Evolutionary conservation across 2,329 filamentous ascomycete species (phyloP), one percentile per base, ranked within the genome.

Genomic region (Orbilia quercus): DNA sequence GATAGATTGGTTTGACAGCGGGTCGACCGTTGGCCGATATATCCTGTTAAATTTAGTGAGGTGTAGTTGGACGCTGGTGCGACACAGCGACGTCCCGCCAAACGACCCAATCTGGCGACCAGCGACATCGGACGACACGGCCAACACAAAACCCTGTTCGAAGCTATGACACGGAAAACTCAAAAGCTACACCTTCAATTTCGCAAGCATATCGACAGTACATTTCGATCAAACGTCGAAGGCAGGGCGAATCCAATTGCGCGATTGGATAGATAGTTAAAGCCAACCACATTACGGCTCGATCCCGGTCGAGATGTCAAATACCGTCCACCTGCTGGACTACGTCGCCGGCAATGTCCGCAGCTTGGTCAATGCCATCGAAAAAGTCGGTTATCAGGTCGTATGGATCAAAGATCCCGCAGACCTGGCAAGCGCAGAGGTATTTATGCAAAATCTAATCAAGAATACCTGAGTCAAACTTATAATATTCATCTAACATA

Each of bases 301-400:
- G 7, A 16, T 22, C 6, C 1, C 40, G 7, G 7, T 9, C 47
- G 58, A 22, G 22, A 73, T 73, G 69, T 20, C 69, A 36, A 69
- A 74, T 9, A 74, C 70, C 12, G 70, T 74, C 36, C 70, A 74
- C 20, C 44, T 74, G 18, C 84, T 89, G 59, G 87, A 98, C 83
- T 98, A 97, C 81, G 94, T 97, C 76, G 94, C 95, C 74, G 95
- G 95, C 79, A 99, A 99, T 81, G 89, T 99, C 78, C 90, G 94
- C 76, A 97, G 93, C 75, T 87, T 99, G 78, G 94, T 93, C 80
- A 99, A 99, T 84, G 95, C 94, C 78, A 96, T 99, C 79, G 94
- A 99, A 81, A 96, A 95, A 82, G 86, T 94, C 70, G 95, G 95
- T 74, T 98, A 94, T 81, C 87, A 91, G 47, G 91, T 99, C 50